Base-by-base conservation (phyloP, 208 protist genomes). In the Borovskyia barvae region DNA sequence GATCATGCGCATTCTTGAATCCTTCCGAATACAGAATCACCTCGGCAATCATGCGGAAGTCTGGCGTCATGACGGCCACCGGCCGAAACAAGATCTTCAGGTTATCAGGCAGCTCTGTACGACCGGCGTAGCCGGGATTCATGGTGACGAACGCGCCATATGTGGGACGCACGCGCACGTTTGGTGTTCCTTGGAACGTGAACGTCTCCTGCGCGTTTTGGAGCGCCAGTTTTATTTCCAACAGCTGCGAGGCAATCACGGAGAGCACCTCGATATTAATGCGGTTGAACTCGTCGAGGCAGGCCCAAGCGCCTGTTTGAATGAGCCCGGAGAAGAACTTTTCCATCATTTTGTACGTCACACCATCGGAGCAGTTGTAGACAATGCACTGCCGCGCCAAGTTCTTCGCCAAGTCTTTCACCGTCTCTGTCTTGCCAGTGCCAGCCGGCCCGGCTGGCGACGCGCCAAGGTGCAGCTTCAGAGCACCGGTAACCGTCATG, bases 81-180 rank as follows among this genome's bases (percentile, higher is more conserved):
- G 97, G 97, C 40, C 97, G 89, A 75, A 99, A 99, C 2, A 99
- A 88, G 43, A 97, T 97, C 77, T 99, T 99, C 22, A 99, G 75
- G 76, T 99, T 99, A 77, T 99, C 98, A 8, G 98, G 98, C 43
- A 99, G 90, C 80, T 99, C 97, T 7, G 97, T 99, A 48, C 98
- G 91, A 2, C 98, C 98, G 22, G 98, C 97, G 82, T 99, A 99
- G 47, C 98, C 98, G 9, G 98, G 98, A 72, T 99, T 99, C 98
- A 99, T 99, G 8, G 98, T 99, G 71, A 99, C 96, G 77, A 99
- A 99, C 29, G 96, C 93, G 61, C 95, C 97, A 71, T 94, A 98
- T 20, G 91, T 98, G 6, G 70, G 58, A 1, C 95, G 93, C 43
- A 99, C 87, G 17, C 83, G 72, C 32, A 99, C 97, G 64, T 92